phyloP scores from a whole-genome alignment of 768 basidiomycete species.

The Daedaleopsis nitida region DNA sequence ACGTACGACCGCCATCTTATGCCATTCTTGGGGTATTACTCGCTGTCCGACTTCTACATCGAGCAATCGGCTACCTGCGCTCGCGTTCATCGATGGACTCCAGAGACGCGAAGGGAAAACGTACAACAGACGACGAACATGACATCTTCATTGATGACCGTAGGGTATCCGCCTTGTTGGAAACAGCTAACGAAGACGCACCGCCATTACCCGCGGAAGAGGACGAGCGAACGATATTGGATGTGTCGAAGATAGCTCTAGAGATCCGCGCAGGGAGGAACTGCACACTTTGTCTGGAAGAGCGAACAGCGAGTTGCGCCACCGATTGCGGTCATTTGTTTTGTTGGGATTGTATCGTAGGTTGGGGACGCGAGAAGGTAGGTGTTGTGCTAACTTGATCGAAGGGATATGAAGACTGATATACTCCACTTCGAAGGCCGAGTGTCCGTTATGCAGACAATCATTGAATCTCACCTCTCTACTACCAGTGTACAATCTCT shows the following conservation, averaged over 20 bases:
- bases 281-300: constrained; percentile 85
- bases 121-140: constrained; percentile 32
- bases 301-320: constrained; percentile 76
- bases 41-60: constrained; percentile 61
- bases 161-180: constrained; percentile 59
- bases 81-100: constrained; percentile 25
- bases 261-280: constrained; percentile 58
- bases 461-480: constrained; percentile 66
- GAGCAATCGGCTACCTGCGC: constrained; percentile 52
- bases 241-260: constrained; percentile 56
- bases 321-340: constrained; percentile 92
- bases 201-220: constrained; percentile 64
- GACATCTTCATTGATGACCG: constrained; percentile 60
- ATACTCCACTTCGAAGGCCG: constrained; percentile 54
- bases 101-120: constrained; percentile 39
- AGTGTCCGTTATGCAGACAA: constrained; percentile 88
- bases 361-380: constrained; percentile 89
- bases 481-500: constrained; percentile 85
- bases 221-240: constrained; percentile 67
- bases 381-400: neutral
- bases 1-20: constrained; percentile 79
- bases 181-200: constrained; percentile 51
- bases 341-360: constrained; percentile 88
- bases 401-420: neutral
- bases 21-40: constrained; percentile 82